Base-by-base conservation (phyloP, 2,329 filamentous ascomycete species). In the Penicillium sp. region DNA sequence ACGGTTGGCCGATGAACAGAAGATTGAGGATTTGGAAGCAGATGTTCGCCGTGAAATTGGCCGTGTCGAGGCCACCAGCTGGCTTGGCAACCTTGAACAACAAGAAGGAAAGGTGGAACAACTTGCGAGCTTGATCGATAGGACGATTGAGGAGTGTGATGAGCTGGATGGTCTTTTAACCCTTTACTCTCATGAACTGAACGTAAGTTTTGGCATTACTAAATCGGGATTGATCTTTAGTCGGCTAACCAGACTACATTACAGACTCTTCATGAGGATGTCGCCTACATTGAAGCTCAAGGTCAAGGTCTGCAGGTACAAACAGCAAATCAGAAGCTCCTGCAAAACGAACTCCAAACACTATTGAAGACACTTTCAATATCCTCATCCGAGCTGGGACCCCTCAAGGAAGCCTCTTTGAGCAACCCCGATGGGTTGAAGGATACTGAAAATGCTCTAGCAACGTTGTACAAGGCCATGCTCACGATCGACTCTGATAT, bases 251-350 rank as follows among this genome's bases (percentile, higher is more conserved):
- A 37, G 21, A 37, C 5, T 37, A 21, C 21, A 3, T 59, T 27
- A 17, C 69, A 95, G 89, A 97, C 93, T 49, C 82, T 99, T 31
- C 92, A 93, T 56, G 93, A 97, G 50, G 94, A 99, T 68, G 95
- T 99, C 67, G 88, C 92, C 4, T 97, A 95, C 72, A 97, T 99
- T 63, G 94, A 99, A 78, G 92, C 94, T 2, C 94, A 99, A 75
- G 93, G 91, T 7, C 93, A 99, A 77, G 94, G 94, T 80, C 80
- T 99, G 47, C 94, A 99, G 70, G 93, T 99, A 7, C 94, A 97
- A 75, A 93, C 93, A 21, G 91, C 94, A 41, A 99, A 99, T 68
- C 94, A 99, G 73, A 96, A 96, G 73, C 83, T 96, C 29, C 83
- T 99, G 47, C 91, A 93, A 73, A 90, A 88, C 62, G 94, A 99